These are phyloP conservation scores for Pleurotus salmoneostramineus DNA, from an alignment of 768 basidiomycete genomes.

Conservation along the genomic window DNA sequence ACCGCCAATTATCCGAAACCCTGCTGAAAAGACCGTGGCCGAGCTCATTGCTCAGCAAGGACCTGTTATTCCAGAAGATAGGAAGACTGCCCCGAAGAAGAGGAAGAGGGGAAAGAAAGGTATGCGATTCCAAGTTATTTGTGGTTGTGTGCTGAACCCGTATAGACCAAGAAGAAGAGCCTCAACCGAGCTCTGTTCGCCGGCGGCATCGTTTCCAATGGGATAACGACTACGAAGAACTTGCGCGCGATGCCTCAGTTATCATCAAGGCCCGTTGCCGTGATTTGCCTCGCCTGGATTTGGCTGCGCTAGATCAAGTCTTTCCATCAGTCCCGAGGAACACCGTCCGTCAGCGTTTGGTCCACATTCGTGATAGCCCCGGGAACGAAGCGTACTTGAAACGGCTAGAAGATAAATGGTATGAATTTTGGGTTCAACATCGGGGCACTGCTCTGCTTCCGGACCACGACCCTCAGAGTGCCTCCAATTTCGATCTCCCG, in stretches of 20 bases:
- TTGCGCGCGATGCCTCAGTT: slow-evolving; percentile 78
- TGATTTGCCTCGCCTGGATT: slow-evolving; percentile 54
- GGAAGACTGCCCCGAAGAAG: slow-evolving; percentile 18
- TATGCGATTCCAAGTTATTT: slow-evolving; percentile 12
- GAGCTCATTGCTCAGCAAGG: slow-evolving; percentile 49
- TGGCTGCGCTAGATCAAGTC: slow-evolving; percentile 70
- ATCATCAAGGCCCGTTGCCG: slow-evolving; percentile 81
- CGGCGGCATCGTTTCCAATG: slow-evolving; percentile 76
- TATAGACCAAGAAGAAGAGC: slow-evolving; percentile 2
- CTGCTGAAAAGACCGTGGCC: slow-evolving; percentile 49
- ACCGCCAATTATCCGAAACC: slow-evolving; percentile 36
- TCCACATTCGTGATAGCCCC: slow-evolving; percentile 53
- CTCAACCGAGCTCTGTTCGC: slow-evolving; percentile 16
- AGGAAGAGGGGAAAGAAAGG: slow-evolving; percentile 28
- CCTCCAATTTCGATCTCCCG: slow-evolving; percentile 74
- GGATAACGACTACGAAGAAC: slow-evolving; percentile 85
- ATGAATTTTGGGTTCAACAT: slow-evolving; percentile 70
- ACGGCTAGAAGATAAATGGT: slow-evolving; percentile 80
- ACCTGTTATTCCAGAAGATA: slow-evolving; percentile 27
- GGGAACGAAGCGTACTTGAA: slow-evolving; percentile 74
- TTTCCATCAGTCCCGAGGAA: slow-evolving; percentile 76
- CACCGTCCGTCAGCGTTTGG: slow-evolving; percentile 66
- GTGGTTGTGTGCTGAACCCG: slow-evolving; percentile 9
- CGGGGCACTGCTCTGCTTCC: slow-evolving; percentile 63
- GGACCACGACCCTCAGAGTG: slow-evolving; percentile 65